Conservation (phyloP, 768 basidiomycete genomes). For the Ramaria rubella region DNA sequence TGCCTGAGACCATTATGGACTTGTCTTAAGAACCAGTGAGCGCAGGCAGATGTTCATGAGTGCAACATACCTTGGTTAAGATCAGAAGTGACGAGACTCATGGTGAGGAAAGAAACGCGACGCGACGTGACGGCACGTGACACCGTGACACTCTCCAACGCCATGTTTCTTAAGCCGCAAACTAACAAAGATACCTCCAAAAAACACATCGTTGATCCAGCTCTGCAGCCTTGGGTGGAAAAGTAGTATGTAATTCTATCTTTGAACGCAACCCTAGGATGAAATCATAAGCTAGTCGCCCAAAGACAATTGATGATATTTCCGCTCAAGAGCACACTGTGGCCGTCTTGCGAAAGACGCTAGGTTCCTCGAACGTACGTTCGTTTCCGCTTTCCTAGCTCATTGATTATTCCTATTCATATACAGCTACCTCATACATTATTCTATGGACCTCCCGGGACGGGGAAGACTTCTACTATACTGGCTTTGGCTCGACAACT, state of each 20-base stretch:
- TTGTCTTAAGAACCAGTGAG: not conserved
- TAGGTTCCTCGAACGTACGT: slow-evolving; percentile 85
- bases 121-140: slow-evolving; percentile 25
- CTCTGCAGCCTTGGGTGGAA: slow-evolving; percentile 92
- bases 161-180: slow-evolving; percentile 52
- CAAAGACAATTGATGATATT: slow-evolving; percentile 96
- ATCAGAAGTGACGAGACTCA: not conserved
- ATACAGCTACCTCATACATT: slow-evolving; percentile 96
- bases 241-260: slow-evolving; percentile 93
- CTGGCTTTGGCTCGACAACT: slow-evolving; percentile 89
- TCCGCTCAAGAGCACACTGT: slow-evolving; percentile 97
- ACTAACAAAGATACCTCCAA: slow-evolving; percentile 23
- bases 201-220: slow-evolving; percentile 40
- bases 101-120: slow-evolving; percentile 14
- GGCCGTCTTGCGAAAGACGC: slow-evolving; percentile 82
- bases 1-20: not conserved
- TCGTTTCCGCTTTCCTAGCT: not conserved
- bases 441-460: slow-evolving; percentile 98
- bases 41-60: not conserved
- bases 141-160: slow-evolving; percentile 24
- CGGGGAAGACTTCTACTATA: slow-evolving; percentile 98
- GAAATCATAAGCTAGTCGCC: too few species aligned
- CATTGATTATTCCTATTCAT: not conserved
- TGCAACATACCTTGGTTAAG: slow-evolving; percentile 1
- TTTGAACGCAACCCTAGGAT: not conserved